Evolutionary conservation across 345 rosid genomes (phyloP), one percentile per base, ranked within the genome.

Genomic region (Carallia brachiata): DNA sequence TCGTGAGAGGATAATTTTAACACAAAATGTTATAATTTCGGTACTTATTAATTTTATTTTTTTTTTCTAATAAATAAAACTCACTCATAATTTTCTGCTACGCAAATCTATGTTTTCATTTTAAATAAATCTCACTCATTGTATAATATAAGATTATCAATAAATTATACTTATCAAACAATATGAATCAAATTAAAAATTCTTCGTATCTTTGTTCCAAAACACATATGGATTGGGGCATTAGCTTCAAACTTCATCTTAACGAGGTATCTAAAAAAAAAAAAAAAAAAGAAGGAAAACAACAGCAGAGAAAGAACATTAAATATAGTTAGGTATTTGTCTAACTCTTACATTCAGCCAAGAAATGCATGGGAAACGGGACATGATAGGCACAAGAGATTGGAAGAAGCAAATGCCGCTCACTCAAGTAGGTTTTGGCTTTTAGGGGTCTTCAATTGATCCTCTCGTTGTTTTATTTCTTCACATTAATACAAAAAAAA

Each of bases 271-370:
- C 60, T 66, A 65, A 65, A 36, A 72, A 59, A 57, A 18, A 65
- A 10, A 48, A 36, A 18, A 6, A 0, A 0, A 16, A 8, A 4
- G 4, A 27, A 0, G 31, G 44, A 47, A 8, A 18, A 36, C 28
- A 36, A 37, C 19, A 19, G 28, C 2, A 56, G 17, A 16, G 40
- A 40, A 72, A 13, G n/a, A 56, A 61, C 75, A 66, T 61, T 75
- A 56, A 70, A 66, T 73, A 66, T 10, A 40, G 70, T 67, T 67
- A 36, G 78, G 75, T 70, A 62, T 47, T 63, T 76, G 78, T 73
- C 79, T 9, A 61, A 30, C 36, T 72, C 58, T 57, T 3, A 55
- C 44, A 10, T 48, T 9, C 50, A n/a, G 48, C 54, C 55, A n/a
- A 65, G 58, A 34, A 40, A 55, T 27, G 64, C 58, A 40, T 44